phyloP scores from a whole-genome alignment of 2,329 filamentous ascomycete genomes.

The Drechslera avenae region DNA sequence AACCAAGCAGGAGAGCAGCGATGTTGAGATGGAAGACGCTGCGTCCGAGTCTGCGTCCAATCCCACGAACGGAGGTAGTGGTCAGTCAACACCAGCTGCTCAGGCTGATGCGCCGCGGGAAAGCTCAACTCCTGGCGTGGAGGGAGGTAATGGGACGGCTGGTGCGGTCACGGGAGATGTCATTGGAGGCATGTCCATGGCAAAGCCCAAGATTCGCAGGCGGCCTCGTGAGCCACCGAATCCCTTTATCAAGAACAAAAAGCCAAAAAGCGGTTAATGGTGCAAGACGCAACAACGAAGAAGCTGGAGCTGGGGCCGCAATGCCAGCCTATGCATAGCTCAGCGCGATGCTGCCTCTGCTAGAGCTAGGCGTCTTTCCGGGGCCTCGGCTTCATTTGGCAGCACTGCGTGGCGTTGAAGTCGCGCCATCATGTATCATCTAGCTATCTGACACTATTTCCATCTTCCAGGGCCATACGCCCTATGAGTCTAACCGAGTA shows the following conservation, averaged over 20 bases:
- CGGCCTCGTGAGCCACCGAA: slow-evolving; percentile 31
- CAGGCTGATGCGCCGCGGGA: slow-evolving; percentile 20
- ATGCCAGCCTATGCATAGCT: slow-evolving; percentile 10
- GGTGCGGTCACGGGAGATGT: slow-evolving; percentile 16
- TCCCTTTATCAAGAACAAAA: slow-evolving; percentile 38
- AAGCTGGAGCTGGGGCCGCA: not conserved
- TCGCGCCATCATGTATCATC: not conserved
- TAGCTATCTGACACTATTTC: slow-evolving; percentile 9
- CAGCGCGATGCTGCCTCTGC: not conserved
- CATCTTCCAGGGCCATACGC: slow-evolving; percentile 12
- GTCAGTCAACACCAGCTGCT: slow-evolving; percentile 35
- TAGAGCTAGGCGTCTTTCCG: slow-evolving; percentile 2
- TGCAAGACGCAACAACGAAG: not conserved
- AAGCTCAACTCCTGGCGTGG: slow-evolving; percentile 22
- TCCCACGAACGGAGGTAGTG: slow-evolving; percentile 29
- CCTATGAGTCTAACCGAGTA: slow-evolving; percentile 6
- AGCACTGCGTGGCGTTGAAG: slow-evolving; percentile 15
- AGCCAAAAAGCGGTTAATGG: slow-evolving; percentile 33
- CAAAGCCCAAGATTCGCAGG: slow-evolving; percentile 40
- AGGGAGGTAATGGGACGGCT: slow-evolving; percentile 14
- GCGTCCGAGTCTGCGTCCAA: slow-evolving; percentile 31
- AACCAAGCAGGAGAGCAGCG: slow-evolving; percentile 30
- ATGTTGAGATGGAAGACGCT: slow-evolving; percentile 40
- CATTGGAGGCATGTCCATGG: slow-evolving; percentile 33
- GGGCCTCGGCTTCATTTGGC: not conserved